Base-by-base conservation (phyloP, 305 asterid species). In the Andrographis paniculata region DNA sequence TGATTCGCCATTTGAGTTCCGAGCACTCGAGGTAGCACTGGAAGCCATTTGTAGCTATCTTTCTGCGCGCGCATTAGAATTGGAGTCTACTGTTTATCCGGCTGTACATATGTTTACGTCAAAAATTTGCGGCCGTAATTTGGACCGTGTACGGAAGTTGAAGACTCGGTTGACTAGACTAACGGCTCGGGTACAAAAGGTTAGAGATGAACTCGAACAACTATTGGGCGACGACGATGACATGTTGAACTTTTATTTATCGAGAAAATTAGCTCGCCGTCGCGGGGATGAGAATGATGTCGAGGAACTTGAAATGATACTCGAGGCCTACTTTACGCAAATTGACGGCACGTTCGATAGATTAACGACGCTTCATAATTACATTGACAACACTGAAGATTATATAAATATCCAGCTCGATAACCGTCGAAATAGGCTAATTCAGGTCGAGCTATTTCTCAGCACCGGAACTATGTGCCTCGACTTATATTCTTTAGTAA, bases 291-390 rank as follows among this genome's bases (percentile, higher is more conserved):
- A 89, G 58, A 71, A 82, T 65, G 92, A 86, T 46, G 88, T 86
- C 17, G 98, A 89, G 69, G 96, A 82, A 62, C 93, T 89, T 58
- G 98, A 89, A 74, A 89, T 89, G 98, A 63, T 89, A 16, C 93
- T 89, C 9, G 98, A 89, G 91, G 97, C 95, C 48, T 88, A 88
- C 70, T 88, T 88, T 64, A 79, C 79, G 95, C 97, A 88, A 65
- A 79, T 88, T 49, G 97, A 88, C 64, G 83, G 89, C 59, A 84
- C 94, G 17, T 59, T 81, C 44, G 84, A 84, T 78, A 88, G 82
- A 74, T 67, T 88, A 45, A 66, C 80, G 41, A 88, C 97, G 71
- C 73, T 88, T 45, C 87, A 95, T 13, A 95, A 88, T 64, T 88
- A 88, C 64, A 77, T 79, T 59, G 95, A 84, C 45, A 85, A 81